These are phyloP conservation scores for Starmerella potacharoeniae DNA, from an alignment of 805 yeast species.

Conservation along the genomic window DNA sequence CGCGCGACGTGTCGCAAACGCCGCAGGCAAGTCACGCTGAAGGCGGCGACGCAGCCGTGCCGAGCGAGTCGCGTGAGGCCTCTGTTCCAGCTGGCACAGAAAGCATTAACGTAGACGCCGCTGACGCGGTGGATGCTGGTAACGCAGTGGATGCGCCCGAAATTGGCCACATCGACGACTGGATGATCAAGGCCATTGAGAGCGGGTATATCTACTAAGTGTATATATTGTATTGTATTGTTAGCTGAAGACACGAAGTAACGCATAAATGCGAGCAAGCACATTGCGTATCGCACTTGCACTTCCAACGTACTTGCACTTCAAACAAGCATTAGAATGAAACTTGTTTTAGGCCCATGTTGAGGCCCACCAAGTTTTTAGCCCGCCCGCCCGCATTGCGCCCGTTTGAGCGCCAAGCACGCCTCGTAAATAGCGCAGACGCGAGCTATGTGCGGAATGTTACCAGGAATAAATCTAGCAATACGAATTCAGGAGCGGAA, in stretches of 20 bases:
- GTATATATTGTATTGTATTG: background rate
- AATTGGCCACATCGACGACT: conserved; percentile 78
- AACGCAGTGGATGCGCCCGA: conserved; percentile 46
- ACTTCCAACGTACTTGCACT: too few relatives aligned
- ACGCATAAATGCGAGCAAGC: background rate
- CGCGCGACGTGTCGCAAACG: background rate
- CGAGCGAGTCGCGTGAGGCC: background rate
- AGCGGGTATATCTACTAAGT: conserved; percentile 39
- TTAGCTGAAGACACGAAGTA: too few relatives aligned
- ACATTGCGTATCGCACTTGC: background rate
- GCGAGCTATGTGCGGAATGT: too few relatives aligned
- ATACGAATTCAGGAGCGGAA: too few relatives aligned
- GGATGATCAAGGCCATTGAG: conserved; percentile 85
- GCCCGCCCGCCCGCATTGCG: too few relatives aligned
- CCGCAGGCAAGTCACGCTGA: background rate
- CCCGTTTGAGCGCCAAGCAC: too few relatives aligned
- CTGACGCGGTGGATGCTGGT: background rate
- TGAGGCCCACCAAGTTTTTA: too few relatives aligned
- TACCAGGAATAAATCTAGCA: too few relatives aligned
- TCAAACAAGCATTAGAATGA: too few relatives aligned
- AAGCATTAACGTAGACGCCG: background rate
- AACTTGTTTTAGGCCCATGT: too few relatives aligned
- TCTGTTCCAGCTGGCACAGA: background rate
- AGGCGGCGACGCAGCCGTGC: background rate
- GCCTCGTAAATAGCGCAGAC: too few relatives aligned